Evolutionary conservation across 75 land plant species (phyloP).

Genomic region (Chamaecyparis obtusa): DNA sequence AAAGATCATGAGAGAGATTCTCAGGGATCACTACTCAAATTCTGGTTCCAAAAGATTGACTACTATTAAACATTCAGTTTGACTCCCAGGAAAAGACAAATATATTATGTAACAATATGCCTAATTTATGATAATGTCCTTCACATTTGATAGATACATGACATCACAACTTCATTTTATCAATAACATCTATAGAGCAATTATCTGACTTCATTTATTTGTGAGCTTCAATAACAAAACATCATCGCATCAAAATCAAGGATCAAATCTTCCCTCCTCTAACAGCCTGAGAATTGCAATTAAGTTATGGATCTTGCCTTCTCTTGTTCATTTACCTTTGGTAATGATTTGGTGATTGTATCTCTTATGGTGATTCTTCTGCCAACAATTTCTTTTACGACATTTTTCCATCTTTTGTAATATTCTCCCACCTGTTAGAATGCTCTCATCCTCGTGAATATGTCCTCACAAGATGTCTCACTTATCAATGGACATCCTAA

Average conservation of each 20-base stretch:
- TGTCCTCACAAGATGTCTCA: background rate
- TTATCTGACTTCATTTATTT: background rate
- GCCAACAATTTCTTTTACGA: background rate
- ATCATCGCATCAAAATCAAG: background rate
- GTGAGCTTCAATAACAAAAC: background rate
- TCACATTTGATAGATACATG: background rate
- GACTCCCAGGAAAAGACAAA: background rate
- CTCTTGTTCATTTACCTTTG: background rate
- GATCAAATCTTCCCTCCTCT: background rate
- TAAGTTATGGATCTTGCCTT: background rate
- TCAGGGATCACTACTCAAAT: background rate
- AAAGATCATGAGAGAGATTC: background rate
- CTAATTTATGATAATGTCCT: background rate
- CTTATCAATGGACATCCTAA: background rate
- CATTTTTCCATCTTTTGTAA: background rate
- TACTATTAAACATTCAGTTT: background rate
- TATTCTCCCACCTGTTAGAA: background rate
- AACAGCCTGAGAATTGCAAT: background rate
- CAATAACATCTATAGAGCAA: background rate
- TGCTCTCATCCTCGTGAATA: background rate
- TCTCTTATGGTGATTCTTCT: background rate
- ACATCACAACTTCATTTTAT: background rate
- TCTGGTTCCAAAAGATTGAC: background rate
- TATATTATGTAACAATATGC: background rate
- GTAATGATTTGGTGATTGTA: background rate